Percentiles rank a stretch among this genome's conserved stretches.
Evolutionary conservation across 768 basidiomycete genomes (phyloP).

Genomic region (Leucosporidium scottii): DNA sequence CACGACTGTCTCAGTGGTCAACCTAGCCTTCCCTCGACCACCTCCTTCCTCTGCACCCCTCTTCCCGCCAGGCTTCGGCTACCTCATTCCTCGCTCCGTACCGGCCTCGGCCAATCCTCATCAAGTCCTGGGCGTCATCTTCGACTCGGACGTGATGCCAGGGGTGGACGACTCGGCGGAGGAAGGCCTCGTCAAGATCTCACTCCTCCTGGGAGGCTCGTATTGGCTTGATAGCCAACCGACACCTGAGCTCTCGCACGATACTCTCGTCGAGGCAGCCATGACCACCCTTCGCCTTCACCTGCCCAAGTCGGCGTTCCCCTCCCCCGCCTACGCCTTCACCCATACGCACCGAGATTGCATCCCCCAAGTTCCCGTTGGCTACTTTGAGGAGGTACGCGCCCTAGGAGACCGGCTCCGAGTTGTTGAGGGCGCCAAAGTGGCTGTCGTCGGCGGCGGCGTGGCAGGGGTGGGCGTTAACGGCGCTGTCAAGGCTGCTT

Average conservation of each 20-base stretch:
- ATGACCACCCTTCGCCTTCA: slow-evolving; percentile 16
- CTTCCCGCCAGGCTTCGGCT: slow-evolving; percentile 84
- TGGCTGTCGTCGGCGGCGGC: slow-evolving; percentile 24
- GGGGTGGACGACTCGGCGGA: slow-evolving; percentile 50
- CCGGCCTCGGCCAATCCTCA: slow-evolving; percentile 42
- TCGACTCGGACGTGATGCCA: slow-evolving; percentile 72
- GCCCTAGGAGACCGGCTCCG: neutral
- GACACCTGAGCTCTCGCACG: neutral
- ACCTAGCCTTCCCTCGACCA: slow-evolving; percentile 60
- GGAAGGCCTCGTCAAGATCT: slow-evolving; percentile 58
- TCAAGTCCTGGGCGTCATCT: slow-evolving; percentile 71
- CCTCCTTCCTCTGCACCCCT: slow-evolving; percentile 40
- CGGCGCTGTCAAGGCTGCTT: slow-evolving; percentile 21
- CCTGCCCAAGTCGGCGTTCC: slow-evolving; percentile 4
- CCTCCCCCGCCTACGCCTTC: slow-evolving; percentile 9
- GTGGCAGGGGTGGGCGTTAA: slow-evolving; percentile 19
- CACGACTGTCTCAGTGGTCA: slow-evolving; percentile 79
- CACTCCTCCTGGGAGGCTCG: slow-evolving; percentile 85
- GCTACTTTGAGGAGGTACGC: neutral
- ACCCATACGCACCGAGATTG: slow-evolving; percentile 18
- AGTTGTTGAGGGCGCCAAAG: neutral
- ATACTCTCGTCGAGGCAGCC: slow-evolving; percentile 4
- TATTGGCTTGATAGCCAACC: slow-evolving; percentile 44
- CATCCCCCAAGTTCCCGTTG: slow-evolving; percentile 25
- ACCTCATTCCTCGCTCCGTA: slow-evolving; percentile 68